Base-by-base conservation (phyloP, 176 grass and related monocot species). In the Oryza meyeriana region DNA sequence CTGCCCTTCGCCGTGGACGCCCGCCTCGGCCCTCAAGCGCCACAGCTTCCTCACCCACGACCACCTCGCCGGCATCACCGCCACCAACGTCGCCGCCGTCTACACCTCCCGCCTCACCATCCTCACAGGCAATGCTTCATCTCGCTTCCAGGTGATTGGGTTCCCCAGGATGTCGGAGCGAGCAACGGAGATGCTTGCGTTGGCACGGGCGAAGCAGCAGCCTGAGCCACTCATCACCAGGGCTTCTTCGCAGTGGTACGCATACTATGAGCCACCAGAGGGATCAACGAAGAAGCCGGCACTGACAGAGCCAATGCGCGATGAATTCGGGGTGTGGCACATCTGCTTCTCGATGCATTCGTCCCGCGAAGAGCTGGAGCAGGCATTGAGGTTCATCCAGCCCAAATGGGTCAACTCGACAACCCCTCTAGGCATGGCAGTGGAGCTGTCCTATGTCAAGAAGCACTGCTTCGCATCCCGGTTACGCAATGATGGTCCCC, bases 341-440 rank as follows among this genome's bases (percentile, higher is more conserved):
- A 71, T 94, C 35, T 97, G 91, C 71, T 83, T 88, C 42, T 86
- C 85, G 6, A 91, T 92, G 84, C 94, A 94, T 59, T 97, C 91
- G 16, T 91, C 91, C 2, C 63, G 75, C 4, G 42, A 94, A 5
- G 94, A 97, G 83, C 66, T 94, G 33, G 91, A 97, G 16, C 84
- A 74, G 35, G 89, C 91, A 5, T 12, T 97, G 63, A 79, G 41
- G 18, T 61, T 88, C 30, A 66, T 94, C 41, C 68, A 62, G 58
- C 94, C 94, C 61, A 89, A 87, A 63, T 93, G 91, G 94, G 94
- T 91, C 5, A 79, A 93, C 50, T 97, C 91, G 1, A 97, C 91
- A 5, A 97, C 89, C 2, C 94, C 91, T 17, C 91, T 84, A 4
- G 83, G 64, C 47, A 76, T 85, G 66, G 94, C 87, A 1, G 65